Conservation (phyloP, 1,284 basidiomycete species). For the Ceratobasidium sp. region DNA sequence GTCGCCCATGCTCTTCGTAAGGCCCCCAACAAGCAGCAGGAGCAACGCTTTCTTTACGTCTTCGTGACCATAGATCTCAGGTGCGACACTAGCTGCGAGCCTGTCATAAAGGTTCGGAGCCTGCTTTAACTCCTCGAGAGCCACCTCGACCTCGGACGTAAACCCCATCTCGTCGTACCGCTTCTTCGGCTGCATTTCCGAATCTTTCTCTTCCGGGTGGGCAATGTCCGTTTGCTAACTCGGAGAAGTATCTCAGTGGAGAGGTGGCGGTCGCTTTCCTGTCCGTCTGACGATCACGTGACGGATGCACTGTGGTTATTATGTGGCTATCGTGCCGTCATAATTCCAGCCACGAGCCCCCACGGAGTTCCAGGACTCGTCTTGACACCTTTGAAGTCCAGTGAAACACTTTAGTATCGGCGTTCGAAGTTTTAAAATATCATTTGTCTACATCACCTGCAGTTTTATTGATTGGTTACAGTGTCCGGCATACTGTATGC, state of each 20-base stretch:
- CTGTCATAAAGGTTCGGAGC: slow-evolving; percentile 87
- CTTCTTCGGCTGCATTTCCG: slow-evolving; percentile 95
- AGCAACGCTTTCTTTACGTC: slow-evolving; percentile 99
- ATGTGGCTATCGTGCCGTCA: slow-evolving; percentile 8
- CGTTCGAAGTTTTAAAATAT: too few relatives aligned
- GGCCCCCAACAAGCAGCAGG: slow-evolving; percentile 92
- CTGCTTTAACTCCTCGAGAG: slow-evolving; percentile 71
- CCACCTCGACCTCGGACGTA: slow-evolving; percentile 81
- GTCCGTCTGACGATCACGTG: slow-evolving; percentile 31
- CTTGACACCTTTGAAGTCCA: background rate
- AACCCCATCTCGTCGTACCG: slow-evolving; percentile 95
- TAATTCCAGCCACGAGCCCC: background rate
- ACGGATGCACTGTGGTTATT: background rate
- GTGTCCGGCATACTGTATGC: background rate
- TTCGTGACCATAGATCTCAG: slow-evolving; percentile 97
- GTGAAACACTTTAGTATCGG: background rate
- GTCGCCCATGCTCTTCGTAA: slow-evolving; percentile 92
- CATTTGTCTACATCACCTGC: too few relatives aligned
- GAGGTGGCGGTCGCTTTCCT: slow-evolving; percentile 32
- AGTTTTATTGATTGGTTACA: background rate
- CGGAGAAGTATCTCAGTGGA: slow-evolving; percentile 55
- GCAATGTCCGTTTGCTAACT: slow-evolving; percentile 57
- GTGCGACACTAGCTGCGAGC: slow-evolving; percentile 88
- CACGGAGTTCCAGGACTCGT: background rate
- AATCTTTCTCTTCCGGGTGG: slow-evolving; percentile 64